phyloP scores from a whole-genome alignment of 2,329 filamentous ascomycete species.

The Oidium heveae region DNA sequence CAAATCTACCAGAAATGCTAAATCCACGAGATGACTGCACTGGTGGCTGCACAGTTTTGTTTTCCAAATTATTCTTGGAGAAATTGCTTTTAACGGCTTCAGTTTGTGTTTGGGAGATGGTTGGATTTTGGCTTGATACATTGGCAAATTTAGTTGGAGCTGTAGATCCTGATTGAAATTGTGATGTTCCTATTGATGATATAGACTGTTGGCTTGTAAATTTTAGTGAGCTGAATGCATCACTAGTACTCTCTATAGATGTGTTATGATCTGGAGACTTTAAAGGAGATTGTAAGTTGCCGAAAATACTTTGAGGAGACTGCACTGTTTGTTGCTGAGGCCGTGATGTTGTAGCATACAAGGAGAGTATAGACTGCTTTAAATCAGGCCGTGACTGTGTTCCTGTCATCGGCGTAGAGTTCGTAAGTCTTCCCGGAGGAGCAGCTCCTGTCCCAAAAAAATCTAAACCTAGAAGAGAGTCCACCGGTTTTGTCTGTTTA shows the following conservation, averaged over 20 bases:
- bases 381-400: slow-evolving; percentile 65
- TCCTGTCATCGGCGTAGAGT: slow-evolving; percentile 41
- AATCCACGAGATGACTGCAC: slow-evolving; percentile 21
- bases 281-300: slow-evolving; percentile 35
- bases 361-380: slow-evolving; percentile 88
- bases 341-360: slow-evolving; percentile 68
- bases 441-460: slow-evolving; percentile 56
- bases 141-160: too few relatives aligned
- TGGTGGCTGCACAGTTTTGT: slow-evolving; percentile 18
- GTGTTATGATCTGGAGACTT: slow-evolving; percentile 16
- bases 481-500: slow-evolving; percentile 43
- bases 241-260: slow-evolving; percentile 32
- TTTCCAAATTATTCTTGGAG: too few relatives aligned
- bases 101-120: too few relatives aligned
- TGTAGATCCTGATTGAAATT: too few relatives aligned
- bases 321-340: slow-evolving; percentile 31
- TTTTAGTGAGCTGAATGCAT: slow-evolving; percentile 52
- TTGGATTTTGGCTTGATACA: too few relatives aligned
- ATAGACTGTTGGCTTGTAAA: slow-evolving; percentile 27
- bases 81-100: too few relatives aligned
- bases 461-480: slow-evolving; percentile 77
- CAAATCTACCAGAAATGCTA: slow-evolving; percentile 20
- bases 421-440: slow-evolving; percentile 56
- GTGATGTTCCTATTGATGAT: neutral
- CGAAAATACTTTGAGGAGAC: slow-evolving; percentile 36